These are phyloP conservation scores for Jimgerdemannia flammicorona DNA, from an alignment of 192 early-diverging fungal species.

Conservation along the genomic window DNA sequence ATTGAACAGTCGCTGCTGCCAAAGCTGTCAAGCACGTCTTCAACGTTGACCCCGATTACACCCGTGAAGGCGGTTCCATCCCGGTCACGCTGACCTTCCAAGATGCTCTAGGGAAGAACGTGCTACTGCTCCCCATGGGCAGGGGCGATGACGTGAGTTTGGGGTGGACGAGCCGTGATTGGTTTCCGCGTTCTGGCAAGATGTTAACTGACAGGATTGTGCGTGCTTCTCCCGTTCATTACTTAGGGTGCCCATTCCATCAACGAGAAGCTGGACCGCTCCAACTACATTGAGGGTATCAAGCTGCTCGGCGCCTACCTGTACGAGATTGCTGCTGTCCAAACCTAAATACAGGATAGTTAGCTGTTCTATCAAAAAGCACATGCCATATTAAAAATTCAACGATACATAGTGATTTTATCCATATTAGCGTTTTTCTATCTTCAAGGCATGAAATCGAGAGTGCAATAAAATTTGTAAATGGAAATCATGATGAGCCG, in stretches of 20 bases:
- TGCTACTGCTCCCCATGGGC: conserved; percentile 95
- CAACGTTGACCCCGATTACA: conserved; percentile 89
- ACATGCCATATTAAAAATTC: too few species aligned
- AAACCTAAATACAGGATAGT: conserved; percentile 1
- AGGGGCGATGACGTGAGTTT: conserved; percentile 69
- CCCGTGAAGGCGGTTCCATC: conserved; percentile 97
- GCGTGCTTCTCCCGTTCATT: background rate
- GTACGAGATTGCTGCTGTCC: conserved; percentile 69
- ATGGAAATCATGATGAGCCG: too few species aligned
- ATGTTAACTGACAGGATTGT: too few species aligned
- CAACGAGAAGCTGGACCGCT: conserved; percentile 93
- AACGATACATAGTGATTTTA: too few species aligned
- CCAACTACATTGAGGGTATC: conserved; percentile 94
- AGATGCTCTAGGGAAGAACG: conserved; percentile 87
- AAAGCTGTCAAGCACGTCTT: conserved; percentile 93
- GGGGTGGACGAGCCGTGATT: too few species aligned
- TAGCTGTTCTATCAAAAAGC: too few species aligned
- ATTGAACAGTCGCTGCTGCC: conserved; percentile 68
- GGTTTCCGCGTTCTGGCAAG: too few species aligned
- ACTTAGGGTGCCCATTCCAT: conserved; percentile 89
- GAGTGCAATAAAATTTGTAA: too few species aligned
- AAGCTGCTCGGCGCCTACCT: conserved; percentile 92
- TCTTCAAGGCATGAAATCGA: too few species aligned
- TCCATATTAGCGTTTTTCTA: too few species aligned
- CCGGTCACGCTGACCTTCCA: conserved; percentile 98